These are phyloP conservation scores for Fusarium equiseti DNA, from an alignment of 2,329 filamentous ascomycete species.

Conservation along the genomic window DNA sequence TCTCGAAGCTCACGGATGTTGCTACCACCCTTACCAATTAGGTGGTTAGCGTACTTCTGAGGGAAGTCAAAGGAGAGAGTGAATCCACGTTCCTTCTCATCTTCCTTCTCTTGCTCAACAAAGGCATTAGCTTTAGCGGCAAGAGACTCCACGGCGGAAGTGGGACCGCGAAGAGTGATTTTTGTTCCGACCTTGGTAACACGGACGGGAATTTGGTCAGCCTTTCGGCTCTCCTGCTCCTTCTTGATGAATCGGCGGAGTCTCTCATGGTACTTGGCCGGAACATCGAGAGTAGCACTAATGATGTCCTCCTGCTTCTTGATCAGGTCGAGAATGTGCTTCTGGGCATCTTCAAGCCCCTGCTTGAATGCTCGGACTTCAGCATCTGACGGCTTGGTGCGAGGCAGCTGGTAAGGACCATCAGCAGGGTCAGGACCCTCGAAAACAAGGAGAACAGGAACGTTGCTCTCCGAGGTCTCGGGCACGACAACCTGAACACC, in stretches of 20 bases:
- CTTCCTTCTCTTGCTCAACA: conserved; percentile 87
- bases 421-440: conserved; percentile 70
- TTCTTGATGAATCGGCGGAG: conserved; percentile 73
- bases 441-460: conserved; percentile 78
- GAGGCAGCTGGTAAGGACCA: conserved; percentile 66
- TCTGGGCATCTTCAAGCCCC: conserved; percentile 66
- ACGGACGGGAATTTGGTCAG: conserved; percentile 70
- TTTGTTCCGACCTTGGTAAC: conserved; percentile 70
- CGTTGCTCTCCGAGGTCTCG: conserved; percentile 67
- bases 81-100: conserved; percentile 94
- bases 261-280: conserved; percentile 72
- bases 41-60: conserved; percentile 91
- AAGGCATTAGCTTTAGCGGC: conserved; percentile 80
- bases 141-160: conserved; percentile 77
- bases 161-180: conserved; percentile 82
- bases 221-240: conserved; percentile 69
- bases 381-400: conserved; percentile 62
- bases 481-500: conserved; percentile 82
- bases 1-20: conserved; percentile 75
- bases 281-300: conserved; percentile 67
- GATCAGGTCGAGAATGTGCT: conserved; percentile 69
- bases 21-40: conserved; percentile 76
- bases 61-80: conserved; percentile 91
- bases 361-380: conserved; percentile 67
- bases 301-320: conserved; percentile 69